Percentiles rank a stretch among this genome's conserved stretches.
Evolutionary conservation across 257 asterid genomes (phyloP).

Genomic region (Solanum chmielewskii): DNA sequence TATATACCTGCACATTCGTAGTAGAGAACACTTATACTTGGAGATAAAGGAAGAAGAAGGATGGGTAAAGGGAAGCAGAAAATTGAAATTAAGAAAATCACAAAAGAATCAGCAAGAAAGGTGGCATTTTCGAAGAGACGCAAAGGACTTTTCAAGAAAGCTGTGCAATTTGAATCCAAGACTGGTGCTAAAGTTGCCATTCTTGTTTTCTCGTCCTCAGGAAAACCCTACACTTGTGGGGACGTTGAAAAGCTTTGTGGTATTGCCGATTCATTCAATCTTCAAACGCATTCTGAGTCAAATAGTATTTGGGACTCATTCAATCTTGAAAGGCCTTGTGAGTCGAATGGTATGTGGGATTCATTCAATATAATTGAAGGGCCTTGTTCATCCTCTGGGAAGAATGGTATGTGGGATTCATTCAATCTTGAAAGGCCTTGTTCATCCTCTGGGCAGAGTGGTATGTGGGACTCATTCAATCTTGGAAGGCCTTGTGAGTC

Average conservation of each 20-base stretch:
- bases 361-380: no score
- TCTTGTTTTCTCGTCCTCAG: neutral
- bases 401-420: no score
- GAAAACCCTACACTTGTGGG: neutral
- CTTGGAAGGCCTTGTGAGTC: neutral
- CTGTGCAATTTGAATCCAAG: neutral
- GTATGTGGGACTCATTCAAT: neutral
- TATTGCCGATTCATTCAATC: neutral
- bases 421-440: no score
- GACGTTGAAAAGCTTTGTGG: neutral
- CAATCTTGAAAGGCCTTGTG: neutral
- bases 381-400: no score
- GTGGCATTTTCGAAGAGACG: constrained; percentile 1
- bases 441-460: no score
- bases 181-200: neutral
- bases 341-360: neutral
- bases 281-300: neutral
- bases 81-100: neutral
- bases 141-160: constrained; percentile 1
- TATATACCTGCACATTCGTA: neutral
- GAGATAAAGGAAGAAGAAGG: neutral
- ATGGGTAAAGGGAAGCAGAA: neutral
- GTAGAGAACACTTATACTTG: neutral
- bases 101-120: neutral
- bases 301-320: neutral